Evolutionary conservation across 108 stramenopile species (phyloP), one percentile per base, ranked within the genome.

Genomic region (Skeletonema costatum): DNA sequence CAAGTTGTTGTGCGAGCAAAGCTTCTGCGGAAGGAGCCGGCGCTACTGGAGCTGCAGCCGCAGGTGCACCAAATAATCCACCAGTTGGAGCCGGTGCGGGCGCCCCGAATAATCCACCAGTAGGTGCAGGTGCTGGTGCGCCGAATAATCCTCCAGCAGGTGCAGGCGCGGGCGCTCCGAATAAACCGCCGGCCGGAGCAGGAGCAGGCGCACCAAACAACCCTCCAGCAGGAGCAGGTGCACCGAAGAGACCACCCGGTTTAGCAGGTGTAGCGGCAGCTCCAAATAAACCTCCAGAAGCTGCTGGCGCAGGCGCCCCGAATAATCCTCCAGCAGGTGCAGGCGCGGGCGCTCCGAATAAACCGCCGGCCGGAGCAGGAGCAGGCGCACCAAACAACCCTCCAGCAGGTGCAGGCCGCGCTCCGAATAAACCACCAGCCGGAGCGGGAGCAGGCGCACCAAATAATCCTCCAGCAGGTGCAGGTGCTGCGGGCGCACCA

Each of bases 1-100:
- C 89, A 31, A 96, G 62, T 82, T 93, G 89, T 51, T 92, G 85
- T 38, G 85, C 86, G 16, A 94, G 74, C 4, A 89, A 66, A 60
- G 90, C 90, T 48, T 92, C 89, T 14, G 88, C 87, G 9, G 86
- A 81, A 14, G 89, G 91, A 60, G 92, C 56, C n/a, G 82, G 78
- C 30, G 73, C 56, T 25, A 58, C 36, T 12, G 81, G 74, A 33
- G 83, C 78, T 25, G 83, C 87, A 21, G 73, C 74, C 17, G 85
- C 80, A 35, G 95, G 86, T 31, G 84, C 62, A 19, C 91, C 91
- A 69, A 89, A 91, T n/a, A 88, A 71, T 11, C 86, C 78, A 5
- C 80, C 87, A 71, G 73, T 32, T 2, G 87, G 74, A n/a, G 88
- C 76, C 2, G 90, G 89, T 21, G 87, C 77, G 14, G 82, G 78